These are phyloP conservation scores for Tuber melanosporum DNA, from an alignment of 495 filamentous ascomycete species.

Conservation along the genomic window DNA sequence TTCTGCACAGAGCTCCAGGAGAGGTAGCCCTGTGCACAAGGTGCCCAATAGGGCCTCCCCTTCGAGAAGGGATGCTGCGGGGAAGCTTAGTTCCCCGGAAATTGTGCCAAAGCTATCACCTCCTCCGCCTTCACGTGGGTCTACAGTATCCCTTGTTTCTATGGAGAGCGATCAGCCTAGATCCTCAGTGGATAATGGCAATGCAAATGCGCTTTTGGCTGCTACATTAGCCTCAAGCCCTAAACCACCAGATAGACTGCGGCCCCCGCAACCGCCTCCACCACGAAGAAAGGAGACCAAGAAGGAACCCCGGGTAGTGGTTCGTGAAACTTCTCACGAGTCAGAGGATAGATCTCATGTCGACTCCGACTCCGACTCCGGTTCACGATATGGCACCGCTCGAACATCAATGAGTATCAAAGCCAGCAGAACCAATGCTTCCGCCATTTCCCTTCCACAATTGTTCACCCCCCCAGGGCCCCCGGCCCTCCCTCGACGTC, in stretches of 20 bases:
- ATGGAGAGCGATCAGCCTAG: neutral
- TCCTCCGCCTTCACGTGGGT: neutral
- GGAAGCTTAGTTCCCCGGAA: neutral
- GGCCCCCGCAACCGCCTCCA: conserved; percentile 21
- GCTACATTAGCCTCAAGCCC: conserved; percentile 21
- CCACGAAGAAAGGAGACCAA: conserved; percentile 12
- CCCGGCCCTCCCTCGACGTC: conserved; percentile 12
- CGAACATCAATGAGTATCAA: conserved; percentile 11
- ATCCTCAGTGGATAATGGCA: neutral
- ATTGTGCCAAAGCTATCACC: neutral
- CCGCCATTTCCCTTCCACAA: conserved; percentile 2
- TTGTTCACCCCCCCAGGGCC: neutral
- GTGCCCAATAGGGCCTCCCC: neutral
- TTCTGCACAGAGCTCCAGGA: conserved; percentile 18
- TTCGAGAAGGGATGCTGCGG: neutral
- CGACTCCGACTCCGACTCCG: neutral
- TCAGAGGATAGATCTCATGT: neutral
- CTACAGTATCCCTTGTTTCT: neutral
- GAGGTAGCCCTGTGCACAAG: conserved; percentile 15
- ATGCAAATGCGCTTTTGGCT: conserved; percentile 19
- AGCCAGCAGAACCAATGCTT: neutral
- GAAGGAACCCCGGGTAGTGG: neutral
- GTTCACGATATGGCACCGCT: conserved; percentile 18
- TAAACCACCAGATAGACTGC: conserved; percentile 7
- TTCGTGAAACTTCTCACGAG: neutral